A percentile compares a stretch with the other conserved stretches of the same genome.
Conservation (phyloP, 768 basidiomycete genomes). For the Auriscalpium orientale region DNA sequence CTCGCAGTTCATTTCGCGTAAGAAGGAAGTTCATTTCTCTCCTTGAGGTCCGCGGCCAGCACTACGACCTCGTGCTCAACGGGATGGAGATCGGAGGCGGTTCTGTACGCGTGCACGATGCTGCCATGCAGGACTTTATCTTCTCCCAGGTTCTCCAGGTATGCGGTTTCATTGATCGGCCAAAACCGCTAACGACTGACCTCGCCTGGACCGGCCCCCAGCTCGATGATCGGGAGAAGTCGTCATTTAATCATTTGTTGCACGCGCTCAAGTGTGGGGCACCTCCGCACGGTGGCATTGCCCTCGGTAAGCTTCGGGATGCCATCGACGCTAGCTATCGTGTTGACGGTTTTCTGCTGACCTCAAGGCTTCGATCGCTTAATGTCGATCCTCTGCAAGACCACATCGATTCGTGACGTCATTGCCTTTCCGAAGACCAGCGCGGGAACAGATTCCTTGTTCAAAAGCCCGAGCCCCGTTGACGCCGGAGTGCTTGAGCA, state of each 20-base stretch:
- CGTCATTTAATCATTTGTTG: constrained; percentile 76
- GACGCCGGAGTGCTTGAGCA: constrained; percentile 44
- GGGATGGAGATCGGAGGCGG: constrained; percentile 93
- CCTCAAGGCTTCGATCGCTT: constrained; percentile 81
- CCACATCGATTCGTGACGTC: constrained; percentile 86
- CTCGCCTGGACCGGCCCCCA: constrained; percentile 22
- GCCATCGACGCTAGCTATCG: background rate
- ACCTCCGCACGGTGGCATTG: constrained; percentile 93
- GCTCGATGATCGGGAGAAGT: constrained; percentile 67
- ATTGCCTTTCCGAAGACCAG: constrained; percentile 95
- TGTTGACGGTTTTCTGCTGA: background rate
- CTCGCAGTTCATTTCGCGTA: constrained; percentile 25
- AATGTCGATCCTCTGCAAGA: constrained; percentile 83
- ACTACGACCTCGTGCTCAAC: constrained; percentile 93
- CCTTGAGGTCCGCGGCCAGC: constrained; percentile 79
- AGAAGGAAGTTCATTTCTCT: constrained; percentile 12
- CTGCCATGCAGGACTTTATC: constrained; percentile 77
- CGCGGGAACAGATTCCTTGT: constrained; percentile 76
- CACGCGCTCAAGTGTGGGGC: constrained; percentile 86
- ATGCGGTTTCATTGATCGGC: background rate
- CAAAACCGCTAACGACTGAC: background rate
- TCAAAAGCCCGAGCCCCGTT: constrained; percentile 76
- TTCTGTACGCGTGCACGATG: constrained; percentile 88
- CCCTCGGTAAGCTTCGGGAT: constrained; percentile 55
- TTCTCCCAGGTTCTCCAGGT: constrained; percentile 76